These are phyloP conservation scores for Silene noctiflora DNA, from an alignment of 179 eudicot genomes.

Conservation along the genomic window DNA sequence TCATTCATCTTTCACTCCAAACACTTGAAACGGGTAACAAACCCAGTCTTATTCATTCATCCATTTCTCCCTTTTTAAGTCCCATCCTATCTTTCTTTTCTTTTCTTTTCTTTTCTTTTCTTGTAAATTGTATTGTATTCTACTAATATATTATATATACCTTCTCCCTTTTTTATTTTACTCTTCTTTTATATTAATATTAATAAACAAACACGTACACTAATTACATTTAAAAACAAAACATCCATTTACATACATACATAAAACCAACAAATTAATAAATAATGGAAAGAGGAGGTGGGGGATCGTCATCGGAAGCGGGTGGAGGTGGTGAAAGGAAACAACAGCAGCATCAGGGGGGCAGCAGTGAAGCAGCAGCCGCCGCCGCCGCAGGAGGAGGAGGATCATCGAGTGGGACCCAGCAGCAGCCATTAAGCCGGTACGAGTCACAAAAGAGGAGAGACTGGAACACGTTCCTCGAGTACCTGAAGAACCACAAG, in stretches of 20 bases:
- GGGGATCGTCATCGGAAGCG: slow-evolving; percentile 21
- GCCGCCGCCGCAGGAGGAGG: not conserved
- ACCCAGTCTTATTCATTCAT: not conserved
- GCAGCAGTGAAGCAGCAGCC: not conserved
- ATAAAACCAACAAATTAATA: no score
- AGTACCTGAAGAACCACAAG: slow-evolving; percentile 71
- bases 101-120: not conserved
- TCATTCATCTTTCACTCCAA: not conserved
- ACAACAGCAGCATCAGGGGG: not conserved
- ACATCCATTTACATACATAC: not conserved
- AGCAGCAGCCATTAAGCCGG: slow-evolving; percentile 34
- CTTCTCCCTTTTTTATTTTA: slow-evolving; percentile 2
- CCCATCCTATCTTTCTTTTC: slow-evolving; percentile 19
- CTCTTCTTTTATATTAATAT: not conserved
- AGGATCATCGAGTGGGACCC: slow-evolving; percentile 14
- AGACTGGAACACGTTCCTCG: slow-evolving; percentile 80
- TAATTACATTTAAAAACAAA: not conserved
- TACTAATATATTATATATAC: not conserved
- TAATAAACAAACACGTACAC: not conserved
- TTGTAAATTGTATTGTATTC: not conserved
- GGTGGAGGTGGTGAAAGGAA: slow-evolving; percentile 24
- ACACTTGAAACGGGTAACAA: not conserved
- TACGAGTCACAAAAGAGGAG: slow-evolving; percentile 85
- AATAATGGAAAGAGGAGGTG: not conserved
- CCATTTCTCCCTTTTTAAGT: not conserved